These are phyloP conservation scores for Plicaturopsis crispa DNA, from an alignment of 768 basidiomycete species.

Conservation along the genomic window DNA sequence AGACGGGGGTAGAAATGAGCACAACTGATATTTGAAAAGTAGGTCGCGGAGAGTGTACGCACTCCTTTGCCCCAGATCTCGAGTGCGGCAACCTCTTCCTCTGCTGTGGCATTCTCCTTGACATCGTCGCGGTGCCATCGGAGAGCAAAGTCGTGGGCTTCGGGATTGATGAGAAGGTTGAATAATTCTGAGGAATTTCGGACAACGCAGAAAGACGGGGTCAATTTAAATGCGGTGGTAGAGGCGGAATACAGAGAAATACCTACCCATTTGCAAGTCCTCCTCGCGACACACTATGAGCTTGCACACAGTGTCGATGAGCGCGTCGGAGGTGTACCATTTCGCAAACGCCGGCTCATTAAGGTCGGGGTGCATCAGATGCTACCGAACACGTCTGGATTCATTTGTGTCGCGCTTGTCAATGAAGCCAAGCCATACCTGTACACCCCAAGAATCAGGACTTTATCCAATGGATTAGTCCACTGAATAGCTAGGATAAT, in stretches of 20 bases:
- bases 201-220: no score
- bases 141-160: slow-evolving; percentile 56
- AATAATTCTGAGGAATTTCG: slow-evolving; percentile 55
- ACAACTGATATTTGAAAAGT: no score
- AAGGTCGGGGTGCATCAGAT: slow-evolving; percentile 74
- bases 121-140: slow-evolving; percentile 81
- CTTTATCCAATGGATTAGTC: no score
- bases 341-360: slow-evolving; percentile 46
- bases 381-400: no score
- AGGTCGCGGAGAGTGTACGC: slow-evolving; percentile 18
- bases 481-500: no score
- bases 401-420: no score
- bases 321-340: slow-evolving; percentile 57
- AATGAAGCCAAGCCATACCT: no score
- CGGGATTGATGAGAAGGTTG: slow-evolving; percentile 69
- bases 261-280: slow-evolving; percentile 67
- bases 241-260: no score
- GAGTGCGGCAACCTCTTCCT: slow-evolving; percentile 56
- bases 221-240: no score
- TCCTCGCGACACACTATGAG: slow-evolving; percentile 51
- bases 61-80: slow-evolving; percentile 60
- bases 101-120: slow-evolving; percentile 42
- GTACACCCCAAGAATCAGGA: slow-evolving; percentile 75
- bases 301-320: slow-evolving; percentile 34
- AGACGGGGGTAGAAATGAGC: neutral